phyloP scores from a whole-genome alignment of 1,284 basidiomycete species.

The Ganoderma sinense region DNA sequence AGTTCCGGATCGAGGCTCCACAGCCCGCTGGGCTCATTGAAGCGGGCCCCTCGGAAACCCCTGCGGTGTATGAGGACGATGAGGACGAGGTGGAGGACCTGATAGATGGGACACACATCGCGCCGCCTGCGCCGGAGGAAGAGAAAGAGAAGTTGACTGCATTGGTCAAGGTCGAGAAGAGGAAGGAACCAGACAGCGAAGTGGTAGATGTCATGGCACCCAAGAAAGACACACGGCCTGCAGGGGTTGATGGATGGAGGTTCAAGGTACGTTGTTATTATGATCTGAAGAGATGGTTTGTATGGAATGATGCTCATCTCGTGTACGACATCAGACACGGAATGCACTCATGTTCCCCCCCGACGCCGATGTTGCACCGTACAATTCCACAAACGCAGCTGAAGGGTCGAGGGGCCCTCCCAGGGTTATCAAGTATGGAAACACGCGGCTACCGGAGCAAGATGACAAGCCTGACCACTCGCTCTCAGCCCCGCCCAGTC shows the following conservation, averaged over 20 bases:
- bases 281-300: not conserved
- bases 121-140: conserved; percentile 31
- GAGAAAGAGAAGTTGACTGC: conserved; percentile 25
- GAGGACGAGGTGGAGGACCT: conserved; percentile 34
- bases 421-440: conserved; percentile 77
- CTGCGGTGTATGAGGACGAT: conserved; percentile 36
- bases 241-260: conserved; percentile 83
- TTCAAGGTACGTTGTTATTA: conserved; percentile 73
- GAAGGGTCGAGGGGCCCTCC: conserved; percentile 56
- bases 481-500: conserved; percentile 78
- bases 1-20: conserved; percentile 68
- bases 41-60: conserved; percentile 45
- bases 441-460: conserved; percentile 82
- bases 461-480: conserved; percentile 53
- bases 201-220: conserved; percentile 76
- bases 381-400: conserved; percentile 51
- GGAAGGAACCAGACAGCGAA: conserved; percentile 42
- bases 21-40: conserved; percentile 57
- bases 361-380: conserved; percentile 87
- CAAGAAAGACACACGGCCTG: conserved; percentile 72
- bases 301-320: conserved; percentile 6
- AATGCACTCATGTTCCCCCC: conserved; percentile 95
- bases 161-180: conserved; percentile 32
- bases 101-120: conserved; percentile 18
- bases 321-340: conserved; percentile 63